A percentile compares a stretch with the other conserved stretches of the same genome.
Evolutionary conservation across 73 alveolate genomes (phyloP).

Genomic region (Effrenium voratum): DNA sequence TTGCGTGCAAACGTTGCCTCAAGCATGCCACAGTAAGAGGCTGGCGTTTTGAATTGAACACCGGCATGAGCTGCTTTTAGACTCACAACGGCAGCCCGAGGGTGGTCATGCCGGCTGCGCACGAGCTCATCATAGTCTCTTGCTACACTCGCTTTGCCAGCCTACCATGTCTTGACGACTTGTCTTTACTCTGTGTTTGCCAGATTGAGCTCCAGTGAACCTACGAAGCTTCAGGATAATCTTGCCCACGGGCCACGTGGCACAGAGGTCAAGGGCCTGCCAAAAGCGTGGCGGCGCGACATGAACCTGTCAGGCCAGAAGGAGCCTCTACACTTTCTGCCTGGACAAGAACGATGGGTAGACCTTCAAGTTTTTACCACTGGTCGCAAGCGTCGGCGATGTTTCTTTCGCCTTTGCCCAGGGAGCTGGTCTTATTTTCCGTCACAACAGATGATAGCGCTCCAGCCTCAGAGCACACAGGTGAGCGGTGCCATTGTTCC

Average conservation of each 20-base stretch:
- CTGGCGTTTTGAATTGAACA: too few species aligned
- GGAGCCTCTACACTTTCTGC: slow-evolving; percentile 82
- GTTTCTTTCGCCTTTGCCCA: too few species aligned
- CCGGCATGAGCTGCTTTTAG: too few species aligned
- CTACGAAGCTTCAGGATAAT: slow-evolving; percentile 46
- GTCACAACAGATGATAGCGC: slow-evolving; percentile 73
- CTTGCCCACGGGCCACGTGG: slow-evolving; percentile 94
- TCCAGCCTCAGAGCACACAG: slow-evolving; percentile 20
- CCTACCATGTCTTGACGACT: not conserved
- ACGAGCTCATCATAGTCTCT: slow-evolving; percentile 70
- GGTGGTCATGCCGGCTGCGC: slow-evolving; percentile 87
- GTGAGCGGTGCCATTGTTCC: too few species aligned
- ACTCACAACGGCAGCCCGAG: too few species aligned
- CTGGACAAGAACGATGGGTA: slow-evolving; percentile 86
- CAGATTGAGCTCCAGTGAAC: not conserved
- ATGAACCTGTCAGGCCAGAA: slow-evolving; percentile 45
- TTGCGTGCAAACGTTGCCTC: too few species aligned
- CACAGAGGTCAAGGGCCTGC: slow-evolving; percentile 43
- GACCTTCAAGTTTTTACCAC: too few species aligned
- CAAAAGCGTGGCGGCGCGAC: not conserved
- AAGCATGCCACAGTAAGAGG: too few species aligned
- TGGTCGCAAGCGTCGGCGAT: too few species aligned
- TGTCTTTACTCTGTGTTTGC: not conserved
- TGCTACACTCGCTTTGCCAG: slow-evolving; percentile 79
- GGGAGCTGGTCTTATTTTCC: slow-evolving; percentile 85